These are phyloP conservation scores for Gossypium sturtianum DNA, from an alignment of 345 rosid genomes.

Conservation along the genomic window DNA sequence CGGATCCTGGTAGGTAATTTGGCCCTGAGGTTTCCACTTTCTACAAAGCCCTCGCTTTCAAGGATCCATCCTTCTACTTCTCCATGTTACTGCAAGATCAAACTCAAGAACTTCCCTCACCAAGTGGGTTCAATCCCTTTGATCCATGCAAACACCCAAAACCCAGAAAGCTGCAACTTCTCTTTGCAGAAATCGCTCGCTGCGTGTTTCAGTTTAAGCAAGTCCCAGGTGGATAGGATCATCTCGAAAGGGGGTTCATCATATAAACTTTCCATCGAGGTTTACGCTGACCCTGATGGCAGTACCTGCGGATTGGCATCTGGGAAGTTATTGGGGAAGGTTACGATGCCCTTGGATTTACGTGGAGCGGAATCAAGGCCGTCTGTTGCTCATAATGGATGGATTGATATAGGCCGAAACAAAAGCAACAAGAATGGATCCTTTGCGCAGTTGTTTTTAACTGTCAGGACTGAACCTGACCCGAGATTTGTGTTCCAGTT, in stretches of 20 bases:
- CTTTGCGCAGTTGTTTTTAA: constrained; percentile 39
- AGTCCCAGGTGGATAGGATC: constrained; percentile 37
- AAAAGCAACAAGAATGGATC: constrained; percentile 30
- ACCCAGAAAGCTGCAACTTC: constrained; percentile 14
- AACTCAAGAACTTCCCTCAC: constrained; percentile 43
- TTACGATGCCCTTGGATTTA: constrained; percentile 54
- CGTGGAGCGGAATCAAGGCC: constrained; percentile 48
- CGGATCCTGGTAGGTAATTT: constrained; percentile 77
- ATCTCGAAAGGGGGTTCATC: constrained; percentile 22
- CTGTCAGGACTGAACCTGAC: constrained; percentile 68
- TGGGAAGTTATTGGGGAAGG: constrained; percentile 58
- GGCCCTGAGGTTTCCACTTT: constrained; percentile 45
- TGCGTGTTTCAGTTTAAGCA: constrained; percentile 59
- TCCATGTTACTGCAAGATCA: constrained; percentile 58
- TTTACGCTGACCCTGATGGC: constrained; percentile 36
- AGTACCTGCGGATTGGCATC: constrained; percentile 35
- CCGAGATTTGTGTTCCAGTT: constrained; percentile 89
- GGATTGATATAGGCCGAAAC: constrained; percentile 44
- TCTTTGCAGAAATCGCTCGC: constrained; percentile 37
- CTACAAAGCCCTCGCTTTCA: constrained; percentile 32
- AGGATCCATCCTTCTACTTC: constrained; percentile 21
- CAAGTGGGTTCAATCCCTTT: constrained; percentile 40
- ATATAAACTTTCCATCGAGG: constrained; percentile 32
- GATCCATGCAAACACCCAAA: constrained; percentile 4
- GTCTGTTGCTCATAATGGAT: constrained; percentile 59